Conservation (phyloP, 73 alveolate genomes). For the Paramecium octaurelia region DNA sequence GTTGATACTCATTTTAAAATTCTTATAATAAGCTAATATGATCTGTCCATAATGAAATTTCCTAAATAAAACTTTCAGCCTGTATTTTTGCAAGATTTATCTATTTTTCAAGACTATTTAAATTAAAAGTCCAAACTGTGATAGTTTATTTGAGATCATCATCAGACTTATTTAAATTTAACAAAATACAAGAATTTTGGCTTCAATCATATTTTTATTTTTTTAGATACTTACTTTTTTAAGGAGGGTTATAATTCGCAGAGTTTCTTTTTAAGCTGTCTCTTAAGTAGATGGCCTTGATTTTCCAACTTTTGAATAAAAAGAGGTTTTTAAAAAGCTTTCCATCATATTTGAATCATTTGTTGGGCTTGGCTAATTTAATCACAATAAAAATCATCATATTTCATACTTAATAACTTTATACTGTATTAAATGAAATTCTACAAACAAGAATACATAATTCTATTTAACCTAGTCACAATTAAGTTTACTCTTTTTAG, state of each 20-base stretch:
- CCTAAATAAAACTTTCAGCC: constrained; percentile 33
- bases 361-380: constrained; percentile 9
- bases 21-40: neutral
- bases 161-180: neutral
- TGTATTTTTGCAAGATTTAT: neutral
- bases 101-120: neutral
- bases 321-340: constrained; percentile 21
- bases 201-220: constrained; percentile 25
- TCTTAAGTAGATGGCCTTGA: constrained; percentile 2
- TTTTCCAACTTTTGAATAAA: neutral
- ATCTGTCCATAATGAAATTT: constrained; percentile 32
- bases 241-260: neutral
- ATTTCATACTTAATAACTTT: constrained; percentile 43
- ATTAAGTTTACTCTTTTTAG: neutral
- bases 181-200: neutral
- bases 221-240: neutral
- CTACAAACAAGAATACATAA: neutral
- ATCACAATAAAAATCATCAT: constrained; percentile 35
- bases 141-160: constrained; percentile 18
- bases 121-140: constrained; percentile 1
- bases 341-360: neutral
- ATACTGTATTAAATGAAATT: neutral
- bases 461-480: neutral
- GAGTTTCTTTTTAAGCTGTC: neutral
- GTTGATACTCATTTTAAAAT: neutral